Percentiles rank a stretch among this genome's conserved stretches.
Conservation (phyloP, 2,329 filamentous ascomycete genomes). For the Calonectria honghensis region DNA sequence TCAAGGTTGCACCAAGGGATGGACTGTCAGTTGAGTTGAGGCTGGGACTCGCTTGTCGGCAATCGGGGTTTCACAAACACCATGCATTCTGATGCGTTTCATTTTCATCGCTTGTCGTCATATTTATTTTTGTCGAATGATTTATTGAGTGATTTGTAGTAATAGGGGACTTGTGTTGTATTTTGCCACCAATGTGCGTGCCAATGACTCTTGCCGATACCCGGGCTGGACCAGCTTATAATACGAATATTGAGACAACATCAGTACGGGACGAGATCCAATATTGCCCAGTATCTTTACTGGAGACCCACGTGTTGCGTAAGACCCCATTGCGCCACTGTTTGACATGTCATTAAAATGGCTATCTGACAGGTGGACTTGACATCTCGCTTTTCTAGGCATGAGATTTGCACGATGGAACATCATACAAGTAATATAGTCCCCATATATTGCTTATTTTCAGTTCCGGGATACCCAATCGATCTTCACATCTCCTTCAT, state of each 20-base stretch:
- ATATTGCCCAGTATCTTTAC: neutral
- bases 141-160: neutral
- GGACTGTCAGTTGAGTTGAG: neutral
- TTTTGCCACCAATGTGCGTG: neutral
- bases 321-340: neutral
- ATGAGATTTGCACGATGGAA: neutral
- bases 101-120: neutral
- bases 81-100: neutral
- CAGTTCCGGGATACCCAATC: neutral
- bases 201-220: neutral
- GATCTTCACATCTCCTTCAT: neutral
- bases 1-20: neutral
- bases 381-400: neutral
- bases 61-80: neutral
- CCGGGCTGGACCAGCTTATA: neutral
- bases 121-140: neutral
- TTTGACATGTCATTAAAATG: neutral
- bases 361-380: neutral
- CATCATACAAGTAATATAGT: neutral
- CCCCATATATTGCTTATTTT: neutral
- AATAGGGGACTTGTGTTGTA: neutral
- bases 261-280: too few species aligned
- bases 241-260: neutral
- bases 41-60: neutral
- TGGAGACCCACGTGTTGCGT: slow-evolving; percentile 2